Evolutionary conservation across 208 protist species (phyloP).

Genomic region (Tetramitus jugosus): DNA sequence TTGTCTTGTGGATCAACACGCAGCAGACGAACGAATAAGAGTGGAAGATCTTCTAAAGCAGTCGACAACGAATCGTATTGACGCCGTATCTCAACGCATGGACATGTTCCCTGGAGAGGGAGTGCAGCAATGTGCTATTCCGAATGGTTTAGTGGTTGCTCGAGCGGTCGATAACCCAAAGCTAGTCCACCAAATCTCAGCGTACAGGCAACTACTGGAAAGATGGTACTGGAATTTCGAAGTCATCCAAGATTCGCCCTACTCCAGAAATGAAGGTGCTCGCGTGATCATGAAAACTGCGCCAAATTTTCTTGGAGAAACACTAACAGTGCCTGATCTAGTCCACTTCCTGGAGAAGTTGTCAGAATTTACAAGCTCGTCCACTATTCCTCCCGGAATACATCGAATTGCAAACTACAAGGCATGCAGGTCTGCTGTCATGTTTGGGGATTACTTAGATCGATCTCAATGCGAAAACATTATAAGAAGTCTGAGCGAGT

Average conservation of each 20-base stretch:
- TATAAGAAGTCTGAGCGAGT: not conserved
- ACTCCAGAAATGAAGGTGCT: not conserved
- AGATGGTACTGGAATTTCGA: slow-evolving; percentile 2
- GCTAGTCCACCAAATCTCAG: no score
- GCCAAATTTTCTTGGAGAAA: not conserved
- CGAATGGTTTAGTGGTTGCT: not conserved
- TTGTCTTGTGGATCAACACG: not conserved
- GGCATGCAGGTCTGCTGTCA: slow-evolving; percentile 1
- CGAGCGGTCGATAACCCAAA: not conserved
- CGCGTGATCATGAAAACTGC: not conserved
- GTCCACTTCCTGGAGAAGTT: not conserved
- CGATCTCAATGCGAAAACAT: not conserved
- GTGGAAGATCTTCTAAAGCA: not conserved
- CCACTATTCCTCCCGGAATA: not conserved
- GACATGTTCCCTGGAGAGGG: no score
- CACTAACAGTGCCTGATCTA: no score
- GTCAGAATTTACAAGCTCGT: not conserved
- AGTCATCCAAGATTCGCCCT: not conserved
- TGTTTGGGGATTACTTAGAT: not conserved
- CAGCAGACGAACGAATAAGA: not conserved
- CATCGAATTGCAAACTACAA: not conserved
- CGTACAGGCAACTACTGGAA: no score
- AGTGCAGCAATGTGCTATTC: not conserved
- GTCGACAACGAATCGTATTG: not conserved
- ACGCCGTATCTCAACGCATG: no score